These are phyloP conservation scores for Cylindrodendrum hubeiense DNA, from an alignment of 2,329 filamentous ascomycete genomes.

Conservation along the genomic window DNA sequence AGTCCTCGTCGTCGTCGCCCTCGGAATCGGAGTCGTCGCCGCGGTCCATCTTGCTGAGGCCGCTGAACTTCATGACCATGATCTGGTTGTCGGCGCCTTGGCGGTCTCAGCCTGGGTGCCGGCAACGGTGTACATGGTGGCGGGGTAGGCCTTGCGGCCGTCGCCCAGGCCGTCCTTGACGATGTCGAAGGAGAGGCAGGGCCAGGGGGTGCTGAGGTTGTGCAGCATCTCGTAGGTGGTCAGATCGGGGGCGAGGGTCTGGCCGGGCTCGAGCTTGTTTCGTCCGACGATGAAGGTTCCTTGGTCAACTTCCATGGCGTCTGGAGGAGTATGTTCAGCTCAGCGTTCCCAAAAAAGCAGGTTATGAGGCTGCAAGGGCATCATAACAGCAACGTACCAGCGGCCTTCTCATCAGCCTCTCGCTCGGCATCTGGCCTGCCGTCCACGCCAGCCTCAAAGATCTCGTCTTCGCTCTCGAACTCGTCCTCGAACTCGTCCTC, in stretches of 20 bases:
- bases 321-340: conserved; percentile 49
- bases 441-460: conserved; percentile 94
- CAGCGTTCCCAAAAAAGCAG: neutral
- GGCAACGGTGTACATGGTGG: conserved; percentile 93
- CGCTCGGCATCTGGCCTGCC: conserved; percentile 92
- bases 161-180: conserved; percentile 88
- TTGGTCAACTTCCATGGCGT: conserved; percentile 93
- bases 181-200: conserved; percentile 96
- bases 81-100: conserved; percentile 89
- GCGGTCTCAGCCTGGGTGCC: conserved; percentile 90
- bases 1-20: conserved; percentile 78
- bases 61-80: conserved; percentile 96
- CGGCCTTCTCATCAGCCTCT: conserved; percentile 82
- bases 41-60: conserved; percentile 87
- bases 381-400: conserved; percentile 45
- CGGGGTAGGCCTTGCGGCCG: conserved; percentile 91
- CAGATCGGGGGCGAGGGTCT: conserved; percentile 90
- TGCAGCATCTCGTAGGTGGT: conserved; percentile 99
- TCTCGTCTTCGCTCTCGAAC: conserved; percentile 90
- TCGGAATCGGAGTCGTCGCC: conserved; percentile 78
- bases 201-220: conserved; percentile 93
- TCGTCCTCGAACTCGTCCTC: conserved; percentile 97
- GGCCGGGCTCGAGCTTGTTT: conserved; percentile 89
- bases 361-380: neutral
- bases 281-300: conserved; percentile 96